Conservation (phyloP, 1,284 basidiomycete species). For the Meripilus lineatus region DNA sequence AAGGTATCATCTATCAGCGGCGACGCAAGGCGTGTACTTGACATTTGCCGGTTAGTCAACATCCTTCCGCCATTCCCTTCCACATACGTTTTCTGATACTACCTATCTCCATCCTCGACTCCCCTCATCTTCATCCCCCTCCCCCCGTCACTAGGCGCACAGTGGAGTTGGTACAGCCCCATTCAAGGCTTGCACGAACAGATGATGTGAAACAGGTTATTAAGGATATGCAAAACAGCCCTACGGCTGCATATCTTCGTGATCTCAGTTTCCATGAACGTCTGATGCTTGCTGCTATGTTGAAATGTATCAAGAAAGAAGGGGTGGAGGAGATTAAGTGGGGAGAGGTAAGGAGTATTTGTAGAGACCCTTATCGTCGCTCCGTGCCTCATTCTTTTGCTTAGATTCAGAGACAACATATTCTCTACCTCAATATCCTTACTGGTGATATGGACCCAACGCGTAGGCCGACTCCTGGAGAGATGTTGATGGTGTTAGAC, state of each 20-base stretch:
- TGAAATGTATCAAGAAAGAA: conserved; percentile 79
- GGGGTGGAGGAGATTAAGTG: conserved; percentile 87
- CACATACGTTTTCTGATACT: background rate
- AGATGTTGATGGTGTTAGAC: conserved; percentile 60
- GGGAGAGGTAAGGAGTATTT: conserved; percentile 57
- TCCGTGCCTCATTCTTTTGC: too few species aligned
- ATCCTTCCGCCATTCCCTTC: background rate
- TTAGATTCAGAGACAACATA: conserved; percentile 66
- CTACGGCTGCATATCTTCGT: conserved; percentile 77
- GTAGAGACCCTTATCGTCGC: conserved; percentile 4
- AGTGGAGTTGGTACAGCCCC: conserved; percentile 70
- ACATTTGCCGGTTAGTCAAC: conserved; percentile 80
- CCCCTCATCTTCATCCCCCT: conserved; percentile 1
- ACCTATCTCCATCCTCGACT: background rate
- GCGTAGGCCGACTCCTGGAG: conserved; percentile 47
- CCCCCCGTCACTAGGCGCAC: too few species aligned
- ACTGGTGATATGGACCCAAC: conserved; percentile 45
- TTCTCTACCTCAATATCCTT: conserved; percentile 54
- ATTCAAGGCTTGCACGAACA: conserved; percentile 55
- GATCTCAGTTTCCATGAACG: conserved; percentile 85
- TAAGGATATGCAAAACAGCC: conserved; percentile 87
- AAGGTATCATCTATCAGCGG: conserved; percentile 92
- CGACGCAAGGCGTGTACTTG: conserved; percentile 90
- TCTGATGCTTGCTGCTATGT: conserved; percentile 83
- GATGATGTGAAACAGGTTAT: conserved; percentile 82